phyloP scores from a whole-genome alignment of 2,329 filamentous ascomycete species.

The Paecilomyces variotii region DNA sequence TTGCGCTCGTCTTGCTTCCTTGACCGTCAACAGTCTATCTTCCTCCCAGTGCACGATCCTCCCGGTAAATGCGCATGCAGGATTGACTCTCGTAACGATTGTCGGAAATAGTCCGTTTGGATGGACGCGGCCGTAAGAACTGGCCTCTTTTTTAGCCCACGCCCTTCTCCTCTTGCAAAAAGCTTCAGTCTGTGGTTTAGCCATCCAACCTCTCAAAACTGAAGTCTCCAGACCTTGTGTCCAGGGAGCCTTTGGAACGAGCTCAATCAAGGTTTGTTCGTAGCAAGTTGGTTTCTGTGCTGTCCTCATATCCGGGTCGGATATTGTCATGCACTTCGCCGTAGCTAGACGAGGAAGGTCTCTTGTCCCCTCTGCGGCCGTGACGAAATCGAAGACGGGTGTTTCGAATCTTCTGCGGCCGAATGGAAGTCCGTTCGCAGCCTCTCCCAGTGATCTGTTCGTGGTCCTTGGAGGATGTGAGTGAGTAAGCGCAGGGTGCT shows the following conservation, averaged over 20 bases:
- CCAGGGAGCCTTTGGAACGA: conserved; percentile 50
- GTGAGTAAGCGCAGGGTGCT: conserved; percentile 54
- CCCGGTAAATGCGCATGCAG: conserved; percentile 50
- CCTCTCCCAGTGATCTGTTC: conserved; percentile 44
- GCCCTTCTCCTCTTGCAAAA: conserved; percentile 13
- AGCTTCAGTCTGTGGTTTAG: conserved; percentile 23
- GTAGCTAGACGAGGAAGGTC: conserved; percentile 60
- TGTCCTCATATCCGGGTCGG: conserved; percentile 60
- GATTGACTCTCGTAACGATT: conserved; percentile 48
- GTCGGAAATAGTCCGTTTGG: conserved; percentile 53
- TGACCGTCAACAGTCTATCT: conserved; percentile 52
- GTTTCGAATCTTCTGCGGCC: conserved; percentile 42
- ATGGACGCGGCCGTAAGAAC: conserved; percentile 13
- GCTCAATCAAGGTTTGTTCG: conserved; percentile 42
- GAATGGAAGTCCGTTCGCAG: conserved; percentile 54
- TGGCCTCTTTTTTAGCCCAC: conserved; percentile 13
- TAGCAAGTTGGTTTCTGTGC: conserved; percentile 31
- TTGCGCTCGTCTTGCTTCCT: conserved; percentile 63
- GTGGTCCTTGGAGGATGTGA: conserved; percentile 42
- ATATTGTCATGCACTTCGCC: conserved; percentile 52
- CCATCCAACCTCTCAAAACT: conserved; percentile 5
- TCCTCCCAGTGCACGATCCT: conserved; percentile 58
- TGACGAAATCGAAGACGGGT: conserved; percentile 52
- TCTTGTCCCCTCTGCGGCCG: conserved; percentile 44
- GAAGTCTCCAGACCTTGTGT: conserved; percentile 9